A percentile compares a stretch with the other conserved stretches of the same genome.
Evolutionary conservation across 2,329 filamentous ascomycete species (phyloP).

Genomic region (Aspergillus fumigatiaffinis): DNA sequence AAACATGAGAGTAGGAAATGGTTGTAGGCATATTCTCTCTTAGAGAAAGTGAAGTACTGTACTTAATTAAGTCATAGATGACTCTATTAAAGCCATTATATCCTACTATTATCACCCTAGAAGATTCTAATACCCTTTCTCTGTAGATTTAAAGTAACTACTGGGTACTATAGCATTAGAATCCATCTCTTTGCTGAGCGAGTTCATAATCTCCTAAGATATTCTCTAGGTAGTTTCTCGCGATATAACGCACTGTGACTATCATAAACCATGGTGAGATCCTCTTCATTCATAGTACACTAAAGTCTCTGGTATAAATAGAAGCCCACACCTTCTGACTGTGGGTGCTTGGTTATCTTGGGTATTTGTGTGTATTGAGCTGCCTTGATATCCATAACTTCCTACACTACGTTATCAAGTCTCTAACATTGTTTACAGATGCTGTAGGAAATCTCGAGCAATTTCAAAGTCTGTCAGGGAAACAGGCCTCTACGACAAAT

Average conservation of each 20-base stretch:
- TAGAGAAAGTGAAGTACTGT: slow-evolving; percentile 1
- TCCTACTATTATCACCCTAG: not conserved
- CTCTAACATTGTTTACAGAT: too few relatives aligned
- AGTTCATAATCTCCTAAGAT: not conserved
- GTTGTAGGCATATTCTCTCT: not conserved
- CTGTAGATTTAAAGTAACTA: not conserved
- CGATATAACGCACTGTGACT: not conserved
- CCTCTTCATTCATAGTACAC: not conserved
- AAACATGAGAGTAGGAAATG: not conserved
- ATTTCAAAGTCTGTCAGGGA: not conserved
- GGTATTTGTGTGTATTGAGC: not conserved
- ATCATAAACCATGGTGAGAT: not conserved
- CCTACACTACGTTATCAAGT: not conserved
- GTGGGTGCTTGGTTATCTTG: not conserved
- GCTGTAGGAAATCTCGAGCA: not conserved
- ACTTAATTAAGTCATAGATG: not conserved
- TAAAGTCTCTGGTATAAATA: not conserved
- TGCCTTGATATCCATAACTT: not conserved
- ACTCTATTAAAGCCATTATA: not conserved
- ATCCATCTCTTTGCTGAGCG: not conserved
- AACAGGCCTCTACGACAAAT: not conserved
- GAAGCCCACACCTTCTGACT: not conserved
- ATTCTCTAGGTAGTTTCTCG: not conserved
- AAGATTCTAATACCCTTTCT: not conserved
- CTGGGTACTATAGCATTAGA: not conserved